Percentiles rank a stretch among this genome's conserved stretches.
Evolutionary conservation across 352 stramenopile species (phyloP).

Genomic region (Phytophthora melonis): DNA sequence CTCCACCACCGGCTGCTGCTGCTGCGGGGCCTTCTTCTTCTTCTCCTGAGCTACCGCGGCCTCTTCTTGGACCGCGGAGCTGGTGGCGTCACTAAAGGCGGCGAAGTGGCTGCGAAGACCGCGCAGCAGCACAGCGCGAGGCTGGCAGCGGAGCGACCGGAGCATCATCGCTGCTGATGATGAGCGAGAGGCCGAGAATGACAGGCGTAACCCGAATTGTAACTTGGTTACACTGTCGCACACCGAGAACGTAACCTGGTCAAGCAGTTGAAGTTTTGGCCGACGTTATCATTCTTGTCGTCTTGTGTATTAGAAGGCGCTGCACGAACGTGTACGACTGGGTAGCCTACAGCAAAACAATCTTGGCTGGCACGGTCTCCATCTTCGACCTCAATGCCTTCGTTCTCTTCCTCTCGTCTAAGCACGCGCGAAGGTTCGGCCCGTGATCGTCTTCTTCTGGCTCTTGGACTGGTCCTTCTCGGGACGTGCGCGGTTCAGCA

Average conservation of each 20-base stretch:
- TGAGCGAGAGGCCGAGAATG: conserved; percentile 18
- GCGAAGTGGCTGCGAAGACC: conserved; percentile 20
- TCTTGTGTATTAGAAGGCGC: conserved; percentile 5
- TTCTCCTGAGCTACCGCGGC: conserved; percentile 4
- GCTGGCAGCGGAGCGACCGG: conserved; percentile 24
- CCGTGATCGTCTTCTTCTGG: conserved; percentile 93
- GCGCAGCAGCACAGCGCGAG: conserved; percentile 11
- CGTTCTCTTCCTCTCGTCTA: conserved; percentile 29
- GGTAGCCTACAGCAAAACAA: conserved; percentile 8
- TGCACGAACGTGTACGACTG: not conserved
- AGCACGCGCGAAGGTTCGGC: conserved; percentile 89
- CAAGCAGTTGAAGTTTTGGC: conserved; percentile 10
- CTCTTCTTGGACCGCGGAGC: conserved; percentile 6
- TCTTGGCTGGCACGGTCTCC: not conserved
- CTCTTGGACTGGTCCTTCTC: conserved; percentile 91
- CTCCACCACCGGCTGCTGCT: conserved; percentile 35
- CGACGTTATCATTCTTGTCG: not conserved
- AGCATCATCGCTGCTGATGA: conserved; percentile 18
- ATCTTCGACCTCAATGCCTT: not conserved
- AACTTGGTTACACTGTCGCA: conserved; percentile 11
- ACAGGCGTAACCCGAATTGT: conserved; percentile 4
- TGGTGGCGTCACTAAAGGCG: conserved; percentile 26
- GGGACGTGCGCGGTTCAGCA: conserved; percentile 92
- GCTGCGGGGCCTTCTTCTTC: conserved; percentile 32
- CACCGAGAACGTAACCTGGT: conserved; percentile 13